These are phyloP conservation scores for Oemleria cerasiformis DNA, from an alignment of 306 rosid species.

Conservation along the genomic window DNA sequence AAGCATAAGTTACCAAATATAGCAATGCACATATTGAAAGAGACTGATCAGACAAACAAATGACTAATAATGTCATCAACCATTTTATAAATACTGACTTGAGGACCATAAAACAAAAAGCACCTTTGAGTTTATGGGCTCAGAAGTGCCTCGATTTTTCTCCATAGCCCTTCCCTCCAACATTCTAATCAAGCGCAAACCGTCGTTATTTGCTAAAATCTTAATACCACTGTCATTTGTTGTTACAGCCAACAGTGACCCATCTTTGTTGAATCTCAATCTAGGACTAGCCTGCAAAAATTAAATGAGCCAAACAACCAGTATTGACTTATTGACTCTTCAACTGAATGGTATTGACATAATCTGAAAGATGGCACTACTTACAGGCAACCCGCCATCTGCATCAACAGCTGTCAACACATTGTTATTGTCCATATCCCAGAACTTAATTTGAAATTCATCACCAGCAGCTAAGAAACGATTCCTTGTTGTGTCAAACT, in stretches of 20 bases:
- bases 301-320: not conserved
- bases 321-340: conserved; percentile 4
- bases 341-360: not conserved
- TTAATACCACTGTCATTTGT: conserved; percentile 38
- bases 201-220: conserved; percentile 42
- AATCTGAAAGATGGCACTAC: conserved; percentile 13
- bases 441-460: conserved; percentile 46
- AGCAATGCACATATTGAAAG: not conserved
- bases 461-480: conserved; percentile 48
- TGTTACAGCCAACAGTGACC: conserved; percentile 48
- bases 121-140: conserved; percentile 39
- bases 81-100: not conserved
- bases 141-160: conserved; percentile 40
- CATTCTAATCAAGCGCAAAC: conserved; percentile 39
- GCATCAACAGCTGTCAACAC: conserved; percentile 39
- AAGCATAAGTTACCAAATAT: not conserved
- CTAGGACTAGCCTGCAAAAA: conserved; percentile 43
- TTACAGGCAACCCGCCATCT: conserved; percentile 43
- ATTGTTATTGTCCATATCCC: conserved; percentile 43
- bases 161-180: conserved; percentile 38
- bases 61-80: not conserved
- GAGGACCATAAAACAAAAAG: not conserved
- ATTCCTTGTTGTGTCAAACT: conserved; percentile 48
- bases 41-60: conserved; percentile 9
- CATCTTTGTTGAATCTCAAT: conserved; percentile 47